Evolutionary conservation across 345 rosid genomes (phyloP).

Genomic region (Carallia brachiata): DNA sequence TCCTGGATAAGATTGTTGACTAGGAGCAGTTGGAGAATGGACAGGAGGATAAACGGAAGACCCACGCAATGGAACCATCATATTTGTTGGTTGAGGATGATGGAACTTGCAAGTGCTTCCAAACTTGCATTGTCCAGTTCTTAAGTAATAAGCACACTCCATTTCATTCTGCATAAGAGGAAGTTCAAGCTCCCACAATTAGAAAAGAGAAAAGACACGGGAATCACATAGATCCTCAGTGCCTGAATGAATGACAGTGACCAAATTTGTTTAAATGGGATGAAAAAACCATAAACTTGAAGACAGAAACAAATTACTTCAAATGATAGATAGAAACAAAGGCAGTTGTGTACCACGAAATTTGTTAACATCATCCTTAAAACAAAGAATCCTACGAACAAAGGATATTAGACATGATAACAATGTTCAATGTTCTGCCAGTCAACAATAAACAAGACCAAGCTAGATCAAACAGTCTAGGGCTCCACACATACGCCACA

Average conservation of each 20-base stretch:
- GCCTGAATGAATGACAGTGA: no score
- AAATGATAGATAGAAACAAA: no score
- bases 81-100: constrained; percentile 85
- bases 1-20: constrained; percentile 72
- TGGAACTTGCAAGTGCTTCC: constrained; percentile 94
- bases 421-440: background rate
- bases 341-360: background rate
- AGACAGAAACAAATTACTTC: no score
- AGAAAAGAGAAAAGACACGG: background rate
- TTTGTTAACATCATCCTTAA: background rate
- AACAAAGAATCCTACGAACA: background rate
- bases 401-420: background rate
- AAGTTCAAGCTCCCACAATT: background rate
- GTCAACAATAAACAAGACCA: background rate
- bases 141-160: constrained; percentile 89
- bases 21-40: constrained; percentile 68
- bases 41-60: constrained; percentile 73
- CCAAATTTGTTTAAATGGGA: no score
- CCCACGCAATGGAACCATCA: constrained; percentile 72
- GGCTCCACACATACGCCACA: background rate
- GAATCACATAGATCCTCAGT: no score
- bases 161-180: constrained; percentile 60
- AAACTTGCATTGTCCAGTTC: constrained; percentile 97
- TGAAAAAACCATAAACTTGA: no score
- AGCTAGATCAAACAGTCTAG: background rate